These are phyloP conservation scores for Pichia deserticola DNA, from an alignment of 805 yeast species.

Conservation along the genomic window DNA sequence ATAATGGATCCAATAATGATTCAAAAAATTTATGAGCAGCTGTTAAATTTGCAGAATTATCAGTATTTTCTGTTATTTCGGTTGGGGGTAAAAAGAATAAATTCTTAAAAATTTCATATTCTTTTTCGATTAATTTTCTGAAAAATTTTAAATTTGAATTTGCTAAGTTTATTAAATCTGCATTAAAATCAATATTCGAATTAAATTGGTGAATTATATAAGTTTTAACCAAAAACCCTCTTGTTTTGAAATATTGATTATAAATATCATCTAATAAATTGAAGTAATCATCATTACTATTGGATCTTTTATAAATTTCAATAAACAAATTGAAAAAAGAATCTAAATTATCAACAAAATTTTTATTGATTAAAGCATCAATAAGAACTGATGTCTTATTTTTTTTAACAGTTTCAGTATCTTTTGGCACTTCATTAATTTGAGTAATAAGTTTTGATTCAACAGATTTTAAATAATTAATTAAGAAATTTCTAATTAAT, in stretches of 20 bases:
- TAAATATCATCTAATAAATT: constrained; percentile 65
- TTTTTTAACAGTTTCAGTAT: not conserved
- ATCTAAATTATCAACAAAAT: constrained; percentile 38
- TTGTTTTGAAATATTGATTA: constrained; percentile 50
- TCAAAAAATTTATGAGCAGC: constrained; percentile 52
- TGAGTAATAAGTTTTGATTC: constrained; percentile 19
- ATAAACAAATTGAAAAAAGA: constrained; percentile 12
- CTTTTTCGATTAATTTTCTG: constrained; percentile 53
- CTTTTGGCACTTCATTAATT: constrained; percentile 7
- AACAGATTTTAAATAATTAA: constrained; percentile 33
- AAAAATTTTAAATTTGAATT: constrained; percentile 57
- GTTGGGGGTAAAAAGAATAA: constrained; percentile 36
- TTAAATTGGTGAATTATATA: constrained; percentile 28
- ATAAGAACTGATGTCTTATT: not conserved
- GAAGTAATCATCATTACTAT: constrained; percentile 37
- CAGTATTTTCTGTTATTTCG: constrained; percentile 12
- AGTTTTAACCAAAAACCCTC: constrained; percentile 41
- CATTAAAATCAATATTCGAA: constrained; percentile 17
- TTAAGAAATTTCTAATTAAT: constrained; percentile 60
- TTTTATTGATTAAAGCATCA: constrained; percentile 57
- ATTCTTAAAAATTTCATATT: constrained; percentile 47
- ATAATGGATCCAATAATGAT: constrained; percentile 65
- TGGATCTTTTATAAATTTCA: constrained; percentile 19
- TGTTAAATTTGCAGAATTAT: constrained; percentile 25
- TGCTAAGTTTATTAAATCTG: constrained; percentile 48